These are phyloP conservation scores for Neonectria coccinea DNA, from an alignment of 2,329 filamentous ascomycete species.

Conservation along the genomic window DNA sequence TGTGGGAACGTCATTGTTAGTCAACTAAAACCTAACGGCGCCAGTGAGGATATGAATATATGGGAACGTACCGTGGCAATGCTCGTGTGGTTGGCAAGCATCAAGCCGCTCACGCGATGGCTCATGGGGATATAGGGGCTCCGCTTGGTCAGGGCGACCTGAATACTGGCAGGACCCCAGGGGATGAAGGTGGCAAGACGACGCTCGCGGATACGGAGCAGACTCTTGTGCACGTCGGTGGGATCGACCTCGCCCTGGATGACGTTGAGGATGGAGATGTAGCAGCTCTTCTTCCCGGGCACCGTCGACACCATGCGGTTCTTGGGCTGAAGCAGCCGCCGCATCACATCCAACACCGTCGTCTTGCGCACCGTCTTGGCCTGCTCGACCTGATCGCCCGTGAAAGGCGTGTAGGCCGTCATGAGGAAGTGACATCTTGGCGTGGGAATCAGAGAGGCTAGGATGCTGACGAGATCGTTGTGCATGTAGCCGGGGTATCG, in stretches of 20 bases:
- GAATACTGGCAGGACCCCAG: constrained; percentile 97
- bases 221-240: constrained; percentile 97
- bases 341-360: constrained; percentile 97
- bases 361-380: constrained; percentile 98
- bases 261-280: constrained; percentile 98
- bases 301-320: constrained; percentile 99
- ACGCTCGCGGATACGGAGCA: constrained; percentile 94
- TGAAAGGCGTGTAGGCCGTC: constrained; percentile 98
- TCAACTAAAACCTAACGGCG: constrained; percentile 3
- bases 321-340: constrained; percentile 93
- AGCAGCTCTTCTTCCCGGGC: constrained; percentile 96
- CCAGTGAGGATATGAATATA: background rate
- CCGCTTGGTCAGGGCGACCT: constrained; percentile 95
- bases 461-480: constrained; percentile 97
- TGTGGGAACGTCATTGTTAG: background rate
- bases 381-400: constrained; percentile 93
- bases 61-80: constrained; percentile 80
- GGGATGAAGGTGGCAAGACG: constrained; percentile 96
- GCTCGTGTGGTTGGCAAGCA: constrained; percentile 98
- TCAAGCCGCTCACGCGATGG: constrained; percentile 93
- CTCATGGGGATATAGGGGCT: constrained; percentile 96
- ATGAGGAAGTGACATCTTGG: constrained; percentile 98
- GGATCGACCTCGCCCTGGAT: constrained; percentile 99
- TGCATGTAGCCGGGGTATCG: constrained; percentile 99
- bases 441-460: constrained; percentile 95